Evolutionary conservation across 2,329 filamentous ascomycete genomes (phyloP), one percentile per base, ranked within the genome.

Genomic region (Aspergillus tubingensis): DNA sequence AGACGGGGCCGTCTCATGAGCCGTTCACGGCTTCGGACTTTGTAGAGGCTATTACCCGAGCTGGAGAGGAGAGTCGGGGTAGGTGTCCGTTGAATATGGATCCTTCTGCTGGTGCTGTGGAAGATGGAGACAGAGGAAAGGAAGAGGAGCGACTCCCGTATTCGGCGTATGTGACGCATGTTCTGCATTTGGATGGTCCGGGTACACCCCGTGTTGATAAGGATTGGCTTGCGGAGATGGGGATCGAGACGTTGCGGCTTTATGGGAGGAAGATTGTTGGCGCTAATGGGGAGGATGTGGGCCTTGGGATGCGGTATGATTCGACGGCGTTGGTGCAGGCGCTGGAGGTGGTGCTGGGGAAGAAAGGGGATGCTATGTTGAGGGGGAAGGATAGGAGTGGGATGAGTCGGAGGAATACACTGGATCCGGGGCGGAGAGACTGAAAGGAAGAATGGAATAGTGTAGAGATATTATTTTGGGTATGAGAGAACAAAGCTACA

Each of bases 1-100:
- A 98, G 79, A 96, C 92, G 0, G 91, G 92, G 0, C 91, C 92
- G 0, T 81, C 81, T 0, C 72, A 72, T 0, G 63, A 82, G 0
- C 87, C 89, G 0, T 92, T 91, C 70, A 86, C 86, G 0, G 94
- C 91, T 0, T 78, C 86, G 0, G 92, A 96, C 69, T 98, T 98
- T 72, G 85, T 97, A 0, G 85, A 83, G 10, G 91, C 94, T 0
- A 89, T 98, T 50, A 87, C 87, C 0, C 84, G 86, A 21, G 93
- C 92, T 0, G 90, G 89, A 39, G 84, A 86, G 36, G 85, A 92
- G 66, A 92, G 88, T 56, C 81, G 86, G 38, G 84, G 83, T 0
- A 70, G 82, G 5, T 58, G 55, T 5, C 56, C 60, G 6, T 49
- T 59, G 39, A 27, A 63, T 43, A 39, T 52, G 19, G 21, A 27